phyloP scores from a whole-genome alignment of 2,329 filamentous ascomycete genomes.

The Penicillium sp. region DNA sequence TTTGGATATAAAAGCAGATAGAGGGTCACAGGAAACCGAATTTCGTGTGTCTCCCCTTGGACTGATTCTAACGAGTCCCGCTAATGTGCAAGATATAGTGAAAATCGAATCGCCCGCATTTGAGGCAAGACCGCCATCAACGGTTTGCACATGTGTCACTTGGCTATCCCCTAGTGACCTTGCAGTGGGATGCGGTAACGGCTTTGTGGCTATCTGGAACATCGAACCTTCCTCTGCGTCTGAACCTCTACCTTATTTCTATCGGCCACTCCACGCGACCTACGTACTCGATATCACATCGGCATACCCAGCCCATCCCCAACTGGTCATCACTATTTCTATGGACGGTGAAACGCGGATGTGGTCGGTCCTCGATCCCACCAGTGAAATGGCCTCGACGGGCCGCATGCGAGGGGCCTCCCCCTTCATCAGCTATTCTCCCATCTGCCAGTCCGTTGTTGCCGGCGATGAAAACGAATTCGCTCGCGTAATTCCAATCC shows the following conservation, averaged over 20 bases:
- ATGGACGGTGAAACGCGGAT: slow-evolving; percentile 56
- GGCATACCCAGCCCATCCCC: slow-evolving; percentile 53
- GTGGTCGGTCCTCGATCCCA: slow-evolving; percentile 51
- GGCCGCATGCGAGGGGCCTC: slow-evolving; percentile 51
- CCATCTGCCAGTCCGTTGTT: slow-evolving; percentile 53
- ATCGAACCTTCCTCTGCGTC: slow-evolving; percentile 24
- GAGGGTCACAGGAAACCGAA: slow-evolving; percentile 26
- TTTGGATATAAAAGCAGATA: slow-evolving; percentile 47
- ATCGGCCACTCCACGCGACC: slow-evolving; percentile 35
- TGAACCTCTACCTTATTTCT: slow-evolving; percentile 33
- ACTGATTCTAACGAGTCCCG: not conserved
- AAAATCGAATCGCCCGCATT: slow-evolving; percentile 49
- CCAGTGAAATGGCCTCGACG: slow-evolving; percentile 44
- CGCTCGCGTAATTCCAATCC: slow-evolving; percentile 47
- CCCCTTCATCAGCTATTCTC: slow-evolving; percentile 52
- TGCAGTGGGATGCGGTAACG: slow-evolving; percentile 55
- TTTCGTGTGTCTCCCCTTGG: slow-evolving; percentile 26
- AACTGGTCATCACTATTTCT: slow-evolving; percentile 51
- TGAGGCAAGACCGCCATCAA: slow-evolving; percentile 47
- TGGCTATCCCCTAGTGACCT: slow-evolving; percentile 58
- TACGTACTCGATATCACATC: slow-evolving; percentile 42
- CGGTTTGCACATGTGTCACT: slow-evolving; percentile 54
- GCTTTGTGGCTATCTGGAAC: slow-evolving; percentile 55
- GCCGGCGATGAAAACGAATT: slow-evolving; percentile 55
- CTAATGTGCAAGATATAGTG: slow-evolving; percentile 25